Percentiles rank a stretch among this genome's conserved stretches.
These are phyloP conservation scores for Parasarocladium wereldwijsianum DNA, from an alignment of 2,329 filamentous ascomycete species.

Conservation along the genomic window DNA sequence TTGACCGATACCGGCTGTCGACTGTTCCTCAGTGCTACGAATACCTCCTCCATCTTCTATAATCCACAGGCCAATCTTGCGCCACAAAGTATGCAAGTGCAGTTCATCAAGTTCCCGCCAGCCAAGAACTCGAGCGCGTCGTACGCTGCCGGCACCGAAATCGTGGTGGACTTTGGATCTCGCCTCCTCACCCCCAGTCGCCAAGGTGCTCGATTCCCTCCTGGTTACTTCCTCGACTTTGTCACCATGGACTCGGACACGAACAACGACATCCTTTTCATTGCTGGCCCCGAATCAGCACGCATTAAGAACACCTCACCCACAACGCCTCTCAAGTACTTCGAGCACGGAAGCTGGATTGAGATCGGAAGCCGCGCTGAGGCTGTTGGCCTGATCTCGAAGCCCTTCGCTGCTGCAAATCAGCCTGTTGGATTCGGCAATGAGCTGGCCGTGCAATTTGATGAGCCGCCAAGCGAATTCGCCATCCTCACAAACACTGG, in stretches of 20 bases:
- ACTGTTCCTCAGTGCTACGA: constrained; percentile 82
- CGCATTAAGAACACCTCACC: constrained; percentile 52
- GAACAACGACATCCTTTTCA: constrained; percentile 56
- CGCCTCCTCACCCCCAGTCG: constrained; percentile 32
- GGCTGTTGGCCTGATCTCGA: constrained; percentile 63
- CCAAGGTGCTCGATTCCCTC: constrained; percentile 52
- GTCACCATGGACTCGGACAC: constrained; percentile 46
- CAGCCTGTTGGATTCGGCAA: constrained; percentile 78
- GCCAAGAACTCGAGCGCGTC: constrained; percentile 15
- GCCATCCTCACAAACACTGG: constrained; percentile 86
- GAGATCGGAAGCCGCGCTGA: constrained; percentile 59
- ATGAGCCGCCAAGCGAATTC: constrained; percentile 66
- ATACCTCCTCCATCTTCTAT: constrained; percentile 53
- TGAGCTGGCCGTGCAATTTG: constrained; percentile 91
- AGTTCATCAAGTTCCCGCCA: constrained; percentile 90
- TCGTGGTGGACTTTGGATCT: constrained; percentile 31
- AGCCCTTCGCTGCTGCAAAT: constrained; percentile 52
- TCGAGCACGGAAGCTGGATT: constrained; percentile 70
- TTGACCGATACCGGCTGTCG: constrained; percentile 83
- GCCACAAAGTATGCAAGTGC: constrained; percentile 93
- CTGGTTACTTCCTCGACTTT: constrained; percentile 85
- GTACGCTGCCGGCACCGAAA: constrained; percentile 20
- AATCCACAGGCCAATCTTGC: constrained; percentile 46
- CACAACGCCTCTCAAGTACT: constrained; percentile 44
- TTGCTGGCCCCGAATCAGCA: constrained; percentile 77